A percentile compares a stretch with the other conserved stretches of the same genome.
Evolutionary conservation across 108 stramenopile species (phyloP).

Genomic region (Skeletonema marinoi): DNA sequence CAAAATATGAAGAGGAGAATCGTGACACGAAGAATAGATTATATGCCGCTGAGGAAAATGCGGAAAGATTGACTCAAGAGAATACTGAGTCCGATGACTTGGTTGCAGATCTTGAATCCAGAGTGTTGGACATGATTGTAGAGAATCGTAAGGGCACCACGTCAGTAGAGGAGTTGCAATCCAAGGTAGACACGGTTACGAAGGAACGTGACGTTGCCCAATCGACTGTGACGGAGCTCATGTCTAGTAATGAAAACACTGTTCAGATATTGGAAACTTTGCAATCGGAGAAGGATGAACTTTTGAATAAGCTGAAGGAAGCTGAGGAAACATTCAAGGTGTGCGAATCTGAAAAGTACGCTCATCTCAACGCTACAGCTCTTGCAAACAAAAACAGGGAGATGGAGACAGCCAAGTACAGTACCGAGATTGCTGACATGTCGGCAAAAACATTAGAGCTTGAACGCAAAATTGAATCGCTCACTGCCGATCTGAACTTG

Average conservation of each 20-base stretch:
- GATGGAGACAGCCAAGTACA: neutral
- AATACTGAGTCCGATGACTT: neutral
- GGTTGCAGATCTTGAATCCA: neutral
- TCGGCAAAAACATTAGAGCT: neutral
- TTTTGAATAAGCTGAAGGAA: neutral
- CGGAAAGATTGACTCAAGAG: neutral
- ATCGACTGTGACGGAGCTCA: neutral
- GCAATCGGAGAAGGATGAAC: neutral
- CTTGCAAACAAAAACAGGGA: neutral
- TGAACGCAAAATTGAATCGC: neutral
- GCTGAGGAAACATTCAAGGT: neutral
- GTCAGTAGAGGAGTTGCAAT: neutral
- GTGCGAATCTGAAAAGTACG: neutral
- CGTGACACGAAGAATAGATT: neutral
- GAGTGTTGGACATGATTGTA: neutral
- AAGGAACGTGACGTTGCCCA: neutral
- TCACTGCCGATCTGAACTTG: neutral
- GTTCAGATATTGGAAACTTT: neutral
- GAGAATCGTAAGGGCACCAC: neutral
- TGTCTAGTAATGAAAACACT: neutral
- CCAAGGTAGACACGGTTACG: neutral
- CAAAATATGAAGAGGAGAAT: neutral
- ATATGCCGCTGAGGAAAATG: neutral
- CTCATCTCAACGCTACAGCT: neutral
- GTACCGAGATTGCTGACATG: neutral